Percentiles rank a stretch among this genome's conserved stretches.
phyloP scores from a whole-genome alignment of 2,329 filamentous ascomycete species.

The Pseudocercospora macadamiae region DNA sequence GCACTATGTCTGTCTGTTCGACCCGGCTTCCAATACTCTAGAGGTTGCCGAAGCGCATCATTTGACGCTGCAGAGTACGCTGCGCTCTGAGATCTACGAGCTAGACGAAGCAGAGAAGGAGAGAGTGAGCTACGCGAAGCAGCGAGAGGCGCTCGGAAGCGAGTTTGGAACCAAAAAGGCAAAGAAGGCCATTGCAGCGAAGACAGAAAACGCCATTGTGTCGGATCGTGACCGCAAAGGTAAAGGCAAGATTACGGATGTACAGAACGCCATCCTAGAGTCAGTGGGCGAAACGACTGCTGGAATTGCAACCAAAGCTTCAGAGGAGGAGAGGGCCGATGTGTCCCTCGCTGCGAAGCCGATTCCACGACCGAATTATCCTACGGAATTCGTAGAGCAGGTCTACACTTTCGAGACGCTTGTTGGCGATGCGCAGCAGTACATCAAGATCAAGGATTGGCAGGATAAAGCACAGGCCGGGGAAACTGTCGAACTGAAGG shows the following conservation, averaged over 20 bases:
- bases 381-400: slow-evolving; percentile 68
- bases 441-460: slow-evolving; percentile 73
- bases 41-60: slow-evolving; percentile 59
- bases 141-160: slow-evolving; percentile 70
- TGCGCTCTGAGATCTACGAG: slow-evolving; percentile 49
- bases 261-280: slow-evolving; percentile 61
- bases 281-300: slow-evolving; percentile 53
- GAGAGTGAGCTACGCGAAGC: slow-evolving; percentile 55
- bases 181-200: slow-evolving; percentile 72
- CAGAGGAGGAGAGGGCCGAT: slow-evolving; percentile 63
- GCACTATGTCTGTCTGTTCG: slow-evolving; percentile 65
- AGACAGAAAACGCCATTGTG: slow-evolving; percentile 71
- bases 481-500: slow-evolving; percentile 51
- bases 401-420: slow-evolving; percentile 71
- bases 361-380: slow-evolving; percentile 69
- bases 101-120: slow-evolving; percentile 43
- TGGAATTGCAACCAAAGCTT: slow-evolving; percentile 65
- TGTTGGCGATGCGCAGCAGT: slow-evolving; percentile 67
- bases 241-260: slow-evolving; percentile 58
- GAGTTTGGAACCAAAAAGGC: slow-evolving; percentile 86
- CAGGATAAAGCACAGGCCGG: slow-evolving; percentile 65
- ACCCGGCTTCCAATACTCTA: slow-evolving; percentile 56
- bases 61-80: slow-evolving; percentile 57
- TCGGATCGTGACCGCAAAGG: slow-evolving; percentile 47
- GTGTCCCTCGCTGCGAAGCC: slow-evolving; percentile 70